phyloP scores from a whole-genome alignment of 495 filamentous ascomycete genomes.

The Aspergillus carlsbadensis region DNA sequence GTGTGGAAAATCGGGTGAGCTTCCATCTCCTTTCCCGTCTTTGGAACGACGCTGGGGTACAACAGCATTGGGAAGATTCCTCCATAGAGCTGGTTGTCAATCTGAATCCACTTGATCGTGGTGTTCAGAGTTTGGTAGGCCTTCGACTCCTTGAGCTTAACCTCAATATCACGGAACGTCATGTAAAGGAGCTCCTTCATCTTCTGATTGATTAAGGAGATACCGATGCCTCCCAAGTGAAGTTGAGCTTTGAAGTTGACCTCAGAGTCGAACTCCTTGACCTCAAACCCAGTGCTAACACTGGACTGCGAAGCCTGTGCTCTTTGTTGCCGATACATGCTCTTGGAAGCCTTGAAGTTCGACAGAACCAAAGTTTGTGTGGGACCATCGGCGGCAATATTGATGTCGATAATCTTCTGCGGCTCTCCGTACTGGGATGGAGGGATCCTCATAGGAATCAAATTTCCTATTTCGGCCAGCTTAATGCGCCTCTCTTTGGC shows the following conservation, averaged over 20 bases:
- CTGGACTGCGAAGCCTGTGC: constrained; percentile 56
- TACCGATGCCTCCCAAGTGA: constrained; percentile 83
- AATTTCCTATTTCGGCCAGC: constrained; percentile 92
- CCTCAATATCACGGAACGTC: constrained; percentile 87
- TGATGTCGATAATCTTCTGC: constrained; percentile 89
- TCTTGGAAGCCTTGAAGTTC: constrained; percentile 93
- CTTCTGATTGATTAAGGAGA: constrained; percentile 91
- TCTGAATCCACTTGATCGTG: constrained; percentile 96
- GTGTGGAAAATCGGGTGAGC: constrained; percentile 91
- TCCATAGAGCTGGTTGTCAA: constrained; percentile 98
- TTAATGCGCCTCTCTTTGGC: constrained; percentile 86
- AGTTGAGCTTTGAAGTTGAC: constrained; percentile 87
- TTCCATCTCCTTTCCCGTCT: constrained; percentile 95
- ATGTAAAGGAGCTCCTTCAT: constrained; percentile 90
- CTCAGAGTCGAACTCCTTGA: constrained; percentile 83
- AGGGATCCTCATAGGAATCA: constrained; percentile 83
- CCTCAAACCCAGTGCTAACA: constrained; percentile 74
- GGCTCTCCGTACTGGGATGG: constrained; percentile 53
- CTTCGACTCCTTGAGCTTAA: constrained; percentile 88
- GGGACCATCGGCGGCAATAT: constrained; percentile 89
- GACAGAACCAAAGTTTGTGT: constrained; percentile 91
- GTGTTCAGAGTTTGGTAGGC: constrained; percentile 88
- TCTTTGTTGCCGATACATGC: constrained; percentile 85
- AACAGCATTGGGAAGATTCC: constrained; percentile 97
- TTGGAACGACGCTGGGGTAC: constrained; percentile 98